Base-by-base conservation (phyloP, 75 land plant species). In the Ceratopteris richardii region DNA sequence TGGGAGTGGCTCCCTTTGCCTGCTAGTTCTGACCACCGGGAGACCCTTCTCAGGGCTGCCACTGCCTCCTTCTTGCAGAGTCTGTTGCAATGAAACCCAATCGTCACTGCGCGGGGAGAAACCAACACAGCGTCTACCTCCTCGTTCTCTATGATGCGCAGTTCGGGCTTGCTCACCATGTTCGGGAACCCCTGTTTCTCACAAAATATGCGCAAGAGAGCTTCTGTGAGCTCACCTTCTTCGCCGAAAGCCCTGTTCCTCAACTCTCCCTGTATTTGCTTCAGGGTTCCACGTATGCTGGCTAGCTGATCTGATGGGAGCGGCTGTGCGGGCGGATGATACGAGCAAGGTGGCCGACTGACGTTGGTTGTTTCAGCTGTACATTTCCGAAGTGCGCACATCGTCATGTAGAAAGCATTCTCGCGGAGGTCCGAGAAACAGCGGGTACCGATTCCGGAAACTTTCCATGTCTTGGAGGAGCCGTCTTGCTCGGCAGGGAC, bases 91-190 rank as follows among this genome's bases (percentile, higher is more conserved):
- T 46, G 48, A 20, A 46, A 46, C 21, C 48, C 48, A 2, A 46
- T 17, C 21, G 21, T 17, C 21, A 20, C 14, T 17, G 21, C 21
- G 4, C 21, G 1, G 12, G 48, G 48, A 20, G 48, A 46, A 17
- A 20, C 48, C 48, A 46, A 17, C 48, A 46, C 48, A 5, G 48
- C 48, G 48, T 46, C 48, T 4, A 46, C 48, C 48, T 46, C 48
- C 48, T 46, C 48, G 48, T 20, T 20, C 12, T 20, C 48, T 4
- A 46, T 17, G 2, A 17, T 17, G 21, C 48, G 48, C 48, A 17
- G 21, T 14, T 46, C 12, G 2, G n/a, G n/a, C 21, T 46, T 17
- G 37, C 37, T 33, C 37, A 33, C 37, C 37, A 33, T 33, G 48
- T 14, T 14, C 21, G 48, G 21, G 4, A 46, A 20, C 14, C 48